A percentile compares a stretch with the other conserved stretches of the same genome.
Evolutionary conservation across 495 filamentous ascomycete genomes (phyloP).

Genomic region (Aspergillus homomorphus): DNA sequence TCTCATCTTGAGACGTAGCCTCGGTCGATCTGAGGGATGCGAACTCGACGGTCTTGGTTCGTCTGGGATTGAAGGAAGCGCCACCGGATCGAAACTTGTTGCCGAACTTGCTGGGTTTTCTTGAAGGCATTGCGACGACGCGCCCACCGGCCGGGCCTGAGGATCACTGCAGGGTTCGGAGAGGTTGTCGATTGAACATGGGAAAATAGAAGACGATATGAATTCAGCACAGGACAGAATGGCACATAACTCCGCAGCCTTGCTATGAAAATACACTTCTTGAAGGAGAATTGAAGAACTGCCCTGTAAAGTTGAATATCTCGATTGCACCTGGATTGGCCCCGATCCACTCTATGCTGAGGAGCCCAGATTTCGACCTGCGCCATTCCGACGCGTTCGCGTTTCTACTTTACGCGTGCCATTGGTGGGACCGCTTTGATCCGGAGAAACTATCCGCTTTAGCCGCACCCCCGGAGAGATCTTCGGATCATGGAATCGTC

Average conservation of each 20-base stretch:
- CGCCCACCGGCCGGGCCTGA: slow-evolving; percentile 29
- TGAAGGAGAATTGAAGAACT: background rate
- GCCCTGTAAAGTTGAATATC: slow-evolving; percentile 9
- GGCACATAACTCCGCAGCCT: slow-evolving; percentile 7
- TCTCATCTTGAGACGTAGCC: slow-evolving; percentile 81
- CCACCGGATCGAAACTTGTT: slow-evolving; percentile 50
- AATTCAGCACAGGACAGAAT: slow-evolving; percentile 4
- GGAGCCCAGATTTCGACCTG: slow-evolving; percentile 17
- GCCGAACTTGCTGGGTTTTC: slow-evolving; percentile 54
- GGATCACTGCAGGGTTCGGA: slow-evolving; percentile 16
- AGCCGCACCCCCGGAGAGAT: background rate
- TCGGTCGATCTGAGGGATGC: slow-evolving; percentile 71
- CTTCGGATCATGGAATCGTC: slow-evolving; percentile 21
- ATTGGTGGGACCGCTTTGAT: background rate
- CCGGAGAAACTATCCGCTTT: slow-evolving; percentile 35
- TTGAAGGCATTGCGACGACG: slow-evolving; percentile 52
- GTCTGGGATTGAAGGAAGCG: slow-evolving; percentile 51
- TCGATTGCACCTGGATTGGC: slow-evolving; percentile 25
- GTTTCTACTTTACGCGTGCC: slow-evolving; percentile 32
- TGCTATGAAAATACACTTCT: background rate
- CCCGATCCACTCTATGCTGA: slow-evolving; percentile 13
- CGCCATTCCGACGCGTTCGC: slow-evolving; percentile 37
- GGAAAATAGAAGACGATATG: slow-evolving; percentile 11
- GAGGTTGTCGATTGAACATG: slow-evolving; percentile 25
- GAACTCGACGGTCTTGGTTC: slow-evolving; percentile 74